phyloP scores from a whole-genome alignment of 2,329 filamentous ascomycete genomes.

The Periconia sp. region DNA sequence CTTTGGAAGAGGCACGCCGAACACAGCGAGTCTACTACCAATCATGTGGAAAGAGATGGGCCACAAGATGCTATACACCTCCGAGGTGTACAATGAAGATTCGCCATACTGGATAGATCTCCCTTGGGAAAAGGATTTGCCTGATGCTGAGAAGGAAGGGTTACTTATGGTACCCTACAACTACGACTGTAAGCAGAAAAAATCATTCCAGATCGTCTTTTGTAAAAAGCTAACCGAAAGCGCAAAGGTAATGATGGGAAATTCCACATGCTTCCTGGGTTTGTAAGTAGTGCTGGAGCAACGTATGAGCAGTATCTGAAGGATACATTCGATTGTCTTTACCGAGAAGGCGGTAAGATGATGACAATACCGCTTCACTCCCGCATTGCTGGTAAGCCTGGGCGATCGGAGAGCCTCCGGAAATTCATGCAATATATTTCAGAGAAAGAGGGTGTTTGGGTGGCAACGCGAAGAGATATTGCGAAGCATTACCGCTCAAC shows the following conservation, averaged over 20 bases:
- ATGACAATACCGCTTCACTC: conserved; percentile 48
- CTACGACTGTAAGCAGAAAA: conserved; percentile 26
- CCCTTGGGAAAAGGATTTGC: conserved; percentile 36
- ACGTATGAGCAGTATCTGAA: conserved; percentile 45
- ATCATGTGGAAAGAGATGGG: conserved; percentile 56
- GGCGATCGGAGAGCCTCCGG: conserved; percentile 42
- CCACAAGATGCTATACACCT: conserved; percentile 50
- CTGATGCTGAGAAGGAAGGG: conserved; percentile 39
- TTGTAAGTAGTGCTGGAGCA: conserved; percentile 42
- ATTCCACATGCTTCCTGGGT: conserved; percentile 49
- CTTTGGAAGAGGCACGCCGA: conserved; percentile 52
- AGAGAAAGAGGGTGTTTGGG: conserved; percentile 48
- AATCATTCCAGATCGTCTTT: conserved; percentile 4
- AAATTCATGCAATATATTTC: conserved; percentile 45
- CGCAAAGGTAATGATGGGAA: conserved; percentile 44
- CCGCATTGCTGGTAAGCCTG: conserved; percentile 46
- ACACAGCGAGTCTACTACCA: conserved; percentile 49
- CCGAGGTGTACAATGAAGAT: conserved; percentile 56
- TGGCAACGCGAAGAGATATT: conserved; percentile 47
- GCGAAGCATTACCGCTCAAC: conserved; percentile 43
- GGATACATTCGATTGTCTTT: conserved; percentile 46
- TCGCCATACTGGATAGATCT: conserved; percentile 58
- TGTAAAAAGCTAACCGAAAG: background rate
- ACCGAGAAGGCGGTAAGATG: conserved; percentile 47
- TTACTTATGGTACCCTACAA: conserved; percentile 44